phyloP scores from a whole-genome alignment of 1,284 basidiomycete genomes.

The Trichosporon inkin region DNA sequence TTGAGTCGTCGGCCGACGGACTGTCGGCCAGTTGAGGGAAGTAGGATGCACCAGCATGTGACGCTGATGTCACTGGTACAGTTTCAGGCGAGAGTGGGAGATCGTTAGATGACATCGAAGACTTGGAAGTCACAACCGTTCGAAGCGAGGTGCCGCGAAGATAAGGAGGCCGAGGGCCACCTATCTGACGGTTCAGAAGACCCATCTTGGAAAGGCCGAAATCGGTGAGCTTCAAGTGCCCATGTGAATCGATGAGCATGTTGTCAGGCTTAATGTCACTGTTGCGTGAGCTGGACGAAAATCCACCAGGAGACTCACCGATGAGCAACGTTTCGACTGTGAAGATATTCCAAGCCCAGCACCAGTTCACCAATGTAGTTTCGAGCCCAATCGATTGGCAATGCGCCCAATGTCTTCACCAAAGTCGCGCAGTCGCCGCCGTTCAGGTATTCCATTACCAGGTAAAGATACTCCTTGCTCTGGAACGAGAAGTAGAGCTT shows the following conservation, averaged over 20 bases:
- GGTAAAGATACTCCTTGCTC: slow-evolving; percentile 89
- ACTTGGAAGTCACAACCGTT: slow-evolving; percentile 46
- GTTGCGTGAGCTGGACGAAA: slow-evolving; percentile 16
- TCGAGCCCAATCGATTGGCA: slow-evolving; percentile 94
- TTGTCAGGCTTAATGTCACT: slow-evolving; percentile 99
- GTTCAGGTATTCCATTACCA: slow-evolving; percentile 97
- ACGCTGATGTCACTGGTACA: slow-evolving; percentile 50
- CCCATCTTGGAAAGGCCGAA: slow-evolving; percentile 97
- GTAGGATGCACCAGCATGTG: slow-evolving; percentile 64
- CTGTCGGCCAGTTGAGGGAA: slow-evolving; percentile 53
- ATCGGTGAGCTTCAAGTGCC: slow-evolving; percentile 95
- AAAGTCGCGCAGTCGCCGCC: slow-evolving; percentile 96
- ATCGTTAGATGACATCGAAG: slow-evolving; percentile 67
- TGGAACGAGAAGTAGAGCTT: slow-evolving; percentile 99
- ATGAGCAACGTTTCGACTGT: slow-evolving; percentile 91
- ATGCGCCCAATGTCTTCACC: slow-evolving; percentile 87
- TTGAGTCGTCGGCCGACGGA: slow-evolving; percentile 68
- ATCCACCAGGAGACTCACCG: slow-evolving; percentile 60
- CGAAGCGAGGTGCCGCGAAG: slow-evolving; percentile 46
- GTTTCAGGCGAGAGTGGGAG: slow-evolving; percentile 51
- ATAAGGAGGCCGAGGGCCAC: slow-evolving; percentile 59
- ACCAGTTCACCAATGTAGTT: slow-evolving; percentile 96
- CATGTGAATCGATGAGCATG: slow-evolving; percentile 89
- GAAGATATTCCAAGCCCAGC: slow-evolving; percentile 90
- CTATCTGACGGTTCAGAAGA: slow-evolving; percentile 91